A percentile compares a stretch with the other conserved stretches of the same genome.
These are phyloP conservation scores for Geotrichum reessii DNA, from an alignment of 1,139 yeast genomes.

Conservation along the genomic window DNA sequence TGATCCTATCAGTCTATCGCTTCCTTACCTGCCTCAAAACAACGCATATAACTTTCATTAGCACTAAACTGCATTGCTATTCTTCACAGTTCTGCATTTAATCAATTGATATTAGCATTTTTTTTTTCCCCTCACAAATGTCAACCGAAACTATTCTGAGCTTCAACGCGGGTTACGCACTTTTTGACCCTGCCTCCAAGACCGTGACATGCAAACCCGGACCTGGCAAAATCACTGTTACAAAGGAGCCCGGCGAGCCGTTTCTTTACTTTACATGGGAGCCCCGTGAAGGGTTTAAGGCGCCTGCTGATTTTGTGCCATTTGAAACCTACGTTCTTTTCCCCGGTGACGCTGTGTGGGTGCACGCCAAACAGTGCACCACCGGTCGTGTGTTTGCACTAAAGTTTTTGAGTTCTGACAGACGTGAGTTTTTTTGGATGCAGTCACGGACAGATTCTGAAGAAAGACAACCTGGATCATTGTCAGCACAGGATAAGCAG, in stretches of 20 bases:
- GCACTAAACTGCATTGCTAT: background rate
- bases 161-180: slow-evolving; percentile 85
- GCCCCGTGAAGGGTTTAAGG: slow-evolving; percentile 42
- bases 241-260: slow-evolving; percentile 54
- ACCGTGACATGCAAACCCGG: slow-evolving; percentile 70
- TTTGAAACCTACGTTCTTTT: slow-evolving; percentile 62
- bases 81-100: background rate
- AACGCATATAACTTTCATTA: background rate
- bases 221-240: slow-evolving; percentile 67
- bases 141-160: slow-evolving; percentile 32
- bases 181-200: slow-evolving; percentile 62
- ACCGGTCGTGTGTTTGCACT: slow-evolving; percentile 84
- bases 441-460: slow-evolving; percentile 71
- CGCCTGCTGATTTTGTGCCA: slow-evolving; percentile 38
- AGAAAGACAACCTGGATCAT: slow-evolving; percentile 42
- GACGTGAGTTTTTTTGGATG: slow-evolving; percentile 83
- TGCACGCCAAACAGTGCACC: slow-evolving; percentile 63
- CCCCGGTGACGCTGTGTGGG: slow-evolving; percentile 91
- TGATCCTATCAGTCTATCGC: too few species aligned
- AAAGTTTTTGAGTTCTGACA: slow-evolving; percentile 76
- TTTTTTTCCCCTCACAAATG: slow-evolving; percentile 9
- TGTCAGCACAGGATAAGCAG: slow-evolving; percentile 55
- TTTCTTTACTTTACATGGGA: slow-evolving; percentile 56
- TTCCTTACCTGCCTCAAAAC: too few species aligned
- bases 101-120: background rate